Base-by-base conservation (phyloP, 2,329 filamentous ascomycete species). In the Huntiella bhutanensis region DNA sequence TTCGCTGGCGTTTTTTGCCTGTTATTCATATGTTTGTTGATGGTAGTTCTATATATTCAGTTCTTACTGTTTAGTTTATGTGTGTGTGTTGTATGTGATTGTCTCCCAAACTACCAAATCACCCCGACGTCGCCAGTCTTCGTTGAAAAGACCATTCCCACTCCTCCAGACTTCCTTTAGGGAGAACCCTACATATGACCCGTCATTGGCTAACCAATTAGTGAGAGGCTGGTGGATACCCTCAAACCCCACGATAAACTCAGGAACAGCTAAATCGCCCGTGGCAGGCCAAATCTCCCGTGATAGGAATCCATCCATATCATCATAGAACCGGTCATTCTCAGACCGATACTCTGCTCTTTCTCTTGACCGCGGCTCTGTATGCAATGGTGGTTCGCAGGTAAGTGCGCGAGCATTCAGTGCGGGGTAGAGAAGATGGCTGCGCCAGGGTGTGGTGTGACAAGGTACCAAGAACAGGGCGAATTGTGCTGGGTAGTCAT, bases 371-470 rank as follows among this genome's bases (percentile, higher is more conserved):
- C 70, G 66, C 0, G 86, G 68, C 2, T 58, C 58, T 0, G 74
- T 73, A 54, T 79, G 64, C 10, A 98, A 63, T 0, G 91, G 91
- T 1, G 91, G 91, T 54, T 95, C 87, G 60, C 91, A 98, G 4
- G 82, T 81, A 12, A 96, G 66, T 0, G 87, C 88, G 68, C 87
- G 87, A 3, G 85, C 86, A 49, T 74, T 64, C 45, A 95, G 75
- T 28, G 67, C 64, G 0, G 83, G 74, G 56, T 91, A 74, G 51
- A 92, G 68, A 35, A 96, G 71, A 56, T 92, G 82, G 12, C 81
- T 86, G 55, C 87, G 81, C 88, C 91, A 96, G 2, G 91, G 88
- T 0, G 88, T 96, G 53, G 82, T 83, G 66, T 98, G 91, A 63
- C 91, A 98, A 7, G 91, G 91, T 71, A 87, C 93, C 17, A 98